Conservation (phyloP, 805 yeast genomes). For the Komagataella populi region DNA sequence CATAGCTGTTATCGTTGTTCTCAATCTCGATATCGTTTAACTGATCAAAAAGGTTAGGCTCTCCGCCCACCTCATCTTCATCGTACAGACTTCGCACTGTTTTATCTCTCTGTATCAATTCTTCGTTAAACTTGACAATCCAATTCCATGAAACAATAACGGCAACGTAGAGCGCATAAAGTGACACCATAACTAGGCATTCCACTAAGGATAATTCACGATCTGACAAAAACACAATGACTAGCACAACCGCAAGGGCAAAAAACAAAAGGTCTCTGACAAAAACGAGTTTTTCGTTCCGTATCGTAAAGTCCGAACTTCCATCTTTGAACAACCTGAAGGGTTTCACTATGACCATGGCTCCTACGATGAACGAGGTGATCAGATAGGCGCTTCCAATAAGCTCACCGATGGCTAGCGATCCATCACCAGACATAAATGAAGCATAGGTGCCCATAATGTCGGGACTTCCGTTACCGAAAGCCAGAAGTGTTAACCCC, state of each 20-base stretch:
- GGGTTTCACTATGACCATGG: conserved; percentile 59
- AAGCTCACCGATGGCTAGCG: conserved; percentile 82
- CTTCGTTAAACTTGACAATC: conserved; percentile 5
- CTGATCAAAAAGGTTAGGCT: conserved; percentile 6
- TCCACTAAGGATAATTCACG: conserved; percentile 39
- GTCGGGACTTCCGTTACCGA: conserved; percentile 92
- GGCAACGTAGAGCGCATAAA: conserved; percentile 50
- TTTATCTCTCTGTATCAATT: conserved; percentile 5
- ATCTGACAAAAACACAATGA: conserved; percentile 34
- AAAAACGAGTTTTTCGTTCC: conserved; percentile 29
- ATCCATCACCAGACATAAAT: conserved; percentile 48
- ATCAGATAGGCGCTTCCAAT: conserved; percentile 83
- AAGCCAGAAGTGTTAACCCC: conserved; percentile 79
- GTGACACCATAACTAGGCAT: conserved; percentile 37
- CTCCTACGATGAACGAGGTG: conserved; percentile 66
- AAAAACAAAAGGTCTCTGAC: conserved; percentile 55
- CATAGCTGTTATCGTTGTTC: not conserved
- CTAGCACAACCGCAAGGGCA: conserved; percentile 30
- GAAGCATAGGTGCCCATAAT: conserved; percentile 77
- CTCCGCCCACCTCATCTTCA: conserved; percentile 7
- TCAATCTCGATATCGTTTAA: not conserved
- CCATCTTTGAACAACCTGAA: conserved; percentile 29
- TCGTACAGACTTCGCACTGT: conserved; percentile 16
- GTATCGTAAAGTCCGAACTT: conserved; percentile 3
- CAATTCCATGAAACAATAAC: conserved; percentile 31